A percentile compares a stretch with the other conserved stretches of the same genome.
Conservation (phyloP, 106 monocot genomes). For the Dactylorhiza incarnata region DNA sequence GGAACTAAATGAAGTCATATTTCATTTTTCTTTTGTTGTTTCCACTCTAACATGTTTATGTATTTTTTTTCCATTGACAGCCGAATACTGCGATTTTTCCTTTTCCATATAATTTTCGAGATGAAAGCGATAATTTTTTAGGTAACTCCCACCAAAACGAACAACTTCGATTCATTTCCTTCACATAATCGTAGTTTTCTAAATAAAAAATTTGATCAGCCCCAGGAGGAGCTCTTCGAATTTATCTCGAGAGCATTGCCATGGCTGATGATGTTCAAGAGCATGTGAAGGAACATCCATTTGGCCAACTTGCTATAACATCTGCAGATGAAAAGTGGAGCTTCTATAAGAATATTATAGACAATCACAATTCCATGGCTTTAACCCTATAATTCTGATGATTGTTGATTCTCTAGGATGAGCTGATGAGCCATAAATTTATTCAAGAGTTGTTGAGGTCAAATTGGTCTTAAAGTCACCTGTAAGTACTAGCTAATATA, state of each 20-base stretch:
- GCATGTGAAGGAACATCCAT: conserved; percentile 54
- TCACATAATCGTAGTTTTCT: not conserved
- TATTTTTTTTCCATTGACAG: conserved; percentile 22
- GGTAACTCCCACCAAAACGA: conserved; percentile 35
- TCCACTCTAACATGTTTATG: not conserved
- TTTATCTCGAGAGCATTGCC: conserved; percentile 62
- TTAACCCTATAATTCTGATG: not conserved
- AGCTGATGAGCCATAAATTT: no score
- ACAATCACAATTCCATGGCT: conserved; percentile 11
- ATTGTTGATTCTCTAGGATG: not conserved
- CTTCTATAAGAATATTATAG: conserved; percentile 49
- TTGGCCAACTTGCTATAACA: conserved; percentile 62
- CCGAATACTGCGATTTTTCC: conserved; percentile 83
- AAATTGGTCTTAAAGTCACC: no score
- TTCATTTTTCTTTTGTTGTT: not conserved
- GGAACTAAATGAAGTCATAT: no score
- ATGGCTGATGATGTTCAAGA: conserved; percentile 53
- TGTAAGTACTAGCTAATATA: no score
- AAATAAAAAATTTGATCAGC: conserved; percentile 27
- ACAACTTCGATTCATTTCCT: not conserved
- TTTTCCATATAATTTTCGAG: conserved; percentile 31
- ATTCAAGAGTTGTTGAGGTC: no score
- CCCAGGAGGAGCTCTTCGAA: conserved; percentile 56
- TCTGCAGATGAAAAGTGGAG: conserved; percentile 43
- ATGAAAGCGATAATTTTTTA: conserved; percentile 51